Percentiles rank a stretch among this genome's conserved stretches.
Conservation (phyloP, 2,329 filamentous ascomycete genomes). For the Fusarium buxicola region DNA sequence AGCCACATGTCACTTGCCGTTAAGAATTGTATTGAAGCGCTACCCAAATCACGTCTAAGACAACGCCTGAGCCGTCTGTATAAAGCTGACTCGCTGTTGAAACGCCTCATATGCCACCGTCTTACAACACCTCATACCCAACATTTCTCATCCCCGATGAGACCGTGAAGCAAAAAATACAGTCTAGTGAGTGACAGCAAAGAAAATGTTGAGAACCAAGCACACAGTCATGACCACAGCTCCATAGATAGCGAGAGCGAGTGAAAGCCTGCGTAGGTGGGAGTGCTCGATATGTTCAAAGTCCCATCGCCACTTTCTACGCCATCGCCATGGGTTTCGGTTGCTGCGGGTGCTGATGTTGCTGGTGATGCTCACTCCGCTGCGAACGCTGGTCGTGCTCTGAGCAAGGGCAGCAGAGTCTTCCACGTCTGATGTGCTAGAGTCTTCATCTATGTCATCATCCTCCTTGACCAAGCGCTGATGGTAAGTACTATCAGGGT, state of each 20-base stretch:
- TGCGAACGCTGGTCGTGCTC: slow-evolving; percentile 60
- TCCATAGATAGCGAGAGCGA: slow-evolving; percentile 86
- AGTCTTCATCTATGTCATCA: slow-evolving; percentile 77
- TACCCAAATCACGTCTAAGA: slow-evolving; percentile 40
- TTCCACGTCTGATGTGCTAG: slow-evolving; percentile 62
- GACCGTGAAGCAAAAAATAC: slow-evolving; percentile 29
- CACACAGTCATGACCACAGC: slow-evolving; percentile 90
- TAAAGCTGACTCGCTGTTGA: slow-evolving; percentile 36
- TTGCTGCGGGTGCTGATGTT: slow-evolving; percentile 43
- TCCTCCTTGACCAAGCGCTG: slow-evolving; percentile 91
- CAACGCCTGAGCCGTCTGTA: slow-evolving; percentile 33
- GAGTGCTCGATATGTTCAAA: slow-evolving; percentile 72
- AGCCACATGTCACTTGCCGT: slow-evolving; percentile 21
- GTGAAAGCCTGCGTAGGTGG: slow-evolving; percentile 76
- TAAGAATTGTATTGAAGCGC: slow-evolving; percentile 38
- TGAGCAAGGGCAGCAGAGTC: slow-evolving; percentile 58
- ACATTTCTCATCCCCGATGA: slow-evolving; percentile 30
- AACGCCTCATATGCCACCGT: slow-evolving; percentile 38
- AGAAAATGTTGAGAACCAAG: slow-evolving; percentile 86
- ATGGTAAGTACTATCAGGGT: slow-evolving; percentile 86
- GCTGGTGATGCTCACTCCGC: slow-evolving; percentile 53
- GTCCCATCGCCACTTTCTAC: slow-evolving; percentile 69
- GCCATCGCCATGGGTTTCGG: slow-evolving; percentile 60
- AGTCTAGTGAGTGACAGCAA: slow-evolving; percentile 67
- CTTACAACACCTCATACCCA: slow-evolving; percentile 39